Base-by-base conservation (phyloP, 805 yeast genomes). In the Wickerhamiella cacticola region DNA sequence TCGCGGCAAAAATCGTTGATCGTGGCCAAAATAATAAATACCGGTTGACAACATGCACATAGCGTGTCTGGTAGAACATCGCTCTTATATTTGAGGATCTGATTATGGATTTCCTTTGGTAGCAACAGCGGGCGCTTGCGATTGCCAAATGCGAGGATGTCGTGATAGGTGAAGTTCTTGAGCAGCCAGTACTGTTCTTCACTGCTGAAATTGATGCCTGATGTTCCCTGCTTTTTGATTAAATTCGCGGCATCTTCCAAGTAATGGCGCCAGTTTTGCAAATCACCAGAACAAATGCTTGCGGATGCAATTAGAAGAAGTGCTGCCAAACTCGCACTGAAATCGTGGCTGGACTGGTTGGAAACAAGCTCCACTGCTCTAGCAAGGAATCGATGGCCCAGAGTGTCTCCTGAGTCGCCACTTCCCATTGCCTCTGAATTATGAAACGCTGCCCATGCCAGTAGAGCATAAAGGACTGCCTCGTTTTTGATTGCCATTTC, bases 281-380 rank as follows among this genome's bases (percentile, higher is more conserved):
- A 85, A 60, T 84, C 94, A 6, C 94, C 94, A 53, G 78, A 73
- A 63, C 89, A 83, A 46, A 84, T 81, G 58, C 82, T 87, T 0
- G 84, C 88, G n/a, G 82, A 85, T 54, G 82, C 75, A 45, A 83
- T 67, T 45, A 84, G 75, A 52, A 83, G 63, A 46, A 80, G 67
- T 15, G 80, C 74, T 1, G 94, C 88, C 40, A 83, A 59, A 3
- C 25, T 18, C 15, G 35, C 47, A 1, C 26, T 23, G 50, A 79
- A 71, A 55, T 65, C 45, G 62, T 50, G 50, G 25, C 29, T 15
- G 2, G 54, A 57, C 18, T 52, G 47, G 28, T 44, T 45, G 24
- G 45, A 47, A 6, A 55, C 55, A 15, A 51, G 42, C 22, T 46
- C 48, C 19, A 56, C 53, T 5, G 63, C 63, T 34, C 51, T 43